Evolutionary conservation across 1,284 basidiomycete species (phyloP), one percentile per base, ranked within the genome.

Genomic region (Trichosporon asahii): DNA sequence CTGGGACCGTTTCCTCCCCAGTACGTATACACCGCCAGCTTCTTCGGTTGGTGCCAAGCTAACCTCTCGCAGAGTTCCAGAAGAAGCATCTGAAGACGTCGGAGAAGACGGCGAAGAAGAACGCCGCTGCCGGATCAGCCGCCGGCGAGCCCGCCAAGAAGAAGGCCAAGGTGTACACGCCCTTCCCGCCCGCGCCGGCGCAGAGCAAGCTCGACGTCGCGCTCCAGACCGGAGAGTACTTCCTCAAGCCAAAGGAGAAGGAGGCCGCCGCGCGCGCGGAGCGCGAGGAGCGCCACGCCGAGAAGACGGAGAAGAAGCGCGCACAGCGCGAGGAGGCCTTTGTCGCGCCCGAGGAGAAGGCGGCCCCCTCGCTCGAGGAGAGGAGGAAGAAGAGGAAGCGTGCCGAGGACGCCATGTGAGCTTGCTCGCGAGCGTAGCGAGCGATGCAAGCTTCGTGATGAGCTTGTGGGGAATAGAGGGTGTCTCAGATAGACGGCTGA

Each of bases 1-100:
- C 31, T 99, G 97, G 97, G 96, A 98, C 74, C 89, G 97, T 6
- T 99, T 99, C 87, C 86, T 99, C 12, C 97, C 97, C 18, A 90
- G 83, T 84, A 14, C n/a, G 1, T 18, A 33, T 25, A 33, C n/a
- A 12, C 25, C 2, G n/a, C 27, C 6, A 29, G 4, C 35, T 44
- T 2, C 61, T 4, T 37, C 29, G 4, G 2, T 8, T 14, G 5
- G 3, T 5, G 21, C 7, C 14, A 25, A 21, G 25, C 65, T 64
- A 33, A 66, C 64, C 18, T 14, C n/a, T 9, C n/a, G 4, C 69
- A 73, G 83, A 95, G 81, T 99, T 99, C 88, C 90, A 95, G 76
- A 96, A 94, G 83, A 88, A 89, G 57, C 94, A 98, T 78, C 87
- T 95, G 79, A 95, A 89, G 80, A 94, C 92, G 0, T 94, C 94